Conservation (phyloP, 176 grass and related monocot genomes). For the Lolium perenne region DNA sequence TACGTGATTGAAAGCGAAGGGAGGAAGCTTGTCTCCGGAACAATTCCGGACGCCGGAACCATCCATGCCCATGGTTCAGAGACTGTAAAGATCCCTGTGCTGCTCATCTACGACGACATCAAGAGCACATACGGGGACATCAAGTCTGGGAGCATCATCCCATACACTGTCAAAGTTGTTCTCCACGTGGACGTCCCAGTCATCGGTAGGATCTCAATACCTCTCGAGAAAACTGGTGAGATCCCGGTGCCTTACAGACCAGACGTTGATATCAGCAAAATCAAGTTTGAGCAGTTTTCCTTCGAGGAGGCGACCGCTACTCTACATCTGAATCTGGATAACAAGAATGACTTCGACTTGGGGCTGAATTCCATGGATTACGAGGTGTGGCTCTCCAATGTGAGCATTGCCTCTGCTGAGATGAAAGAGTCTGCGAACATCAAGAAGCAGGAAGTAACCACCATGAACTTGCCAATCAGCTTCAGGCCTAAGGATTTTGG, state of each 20-base stretch:
- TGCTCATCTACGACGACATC: slow-evolving; percentile 71
- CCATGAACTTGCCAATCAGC: slow-evolving; percentile 77
- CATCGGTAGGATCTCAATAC: slow-evolving; percentile 74
- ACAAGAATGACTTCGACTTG: slow-evolving; percentile 91
- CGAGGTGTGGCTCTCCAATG: slow-evolving; percentile 72
- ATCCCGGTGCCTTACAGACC: slow-evolving; percentile 91
- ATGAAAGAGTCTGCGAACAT: slow-evolving; percentile 65
- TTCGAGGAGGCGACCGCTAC: slow-evolving; percentile 70
- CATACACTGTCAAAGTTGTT: slow-evolving; percentile 68
- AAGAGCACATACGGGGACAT: slow-evolving; percentile 72
- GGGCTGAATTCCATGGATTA: slow-evolving; percentile 82
- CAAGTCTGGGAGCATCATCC: slow-evolving; percentile 84
- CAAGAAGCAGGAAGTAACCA: slow-evolving; percentile 72
- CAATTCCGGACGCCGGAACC: slow-evolving; percentile 80
- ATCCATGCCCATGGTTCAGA: slow-evolving; percentile 73
- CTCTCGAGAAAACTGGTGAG: slow-evolving; percentile 82
- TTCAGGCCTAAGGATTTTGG: slow-evolving; percentile 94
- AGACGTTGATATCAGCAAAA: slow-evolving; percentile 67
- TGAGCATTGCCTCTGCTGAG: slow-evolving; percentile 74
- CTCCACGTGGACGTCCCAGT: slow-evolving; percentile 83
- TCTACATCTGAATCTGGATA: slow-evolving; percentile 84
- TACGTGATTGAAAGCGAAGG: slow-evolving; percentile 71
- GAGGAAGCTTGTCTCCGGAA: slow-evolving; percentile 67
- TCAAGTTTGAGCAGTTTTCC: slow-evolving; percentile 80
- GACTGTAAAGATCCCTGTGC: slow-evolving; percentile 59